Evolutionary conservation across 2,329 filamentous ascomycete genomes (phyloP).

Genomic region (Botrytis aclada): DNA sequence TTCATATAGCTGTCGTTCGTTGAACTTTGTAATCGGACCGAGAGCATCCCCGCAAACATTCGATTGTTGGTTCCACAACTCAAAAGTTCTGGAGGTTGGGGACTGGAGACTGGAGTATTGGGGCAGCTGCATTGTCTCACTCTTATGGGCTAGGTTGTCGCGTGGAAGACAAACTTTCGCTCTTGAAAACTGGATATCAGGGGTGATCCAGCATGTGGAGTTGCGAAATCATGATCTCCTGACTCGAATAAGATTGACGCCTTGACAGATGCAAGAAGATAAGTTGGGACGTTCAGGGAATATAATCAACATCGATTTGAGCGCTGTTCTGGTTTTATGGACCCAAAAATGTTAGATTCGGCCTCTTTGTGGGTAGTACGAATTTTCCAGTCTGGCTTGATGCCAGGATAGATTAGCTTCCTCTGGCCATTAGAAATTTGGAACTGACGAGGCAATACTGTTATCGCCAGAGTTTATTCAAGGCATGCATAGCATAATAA

Average conservation of each 20-base stretch:
- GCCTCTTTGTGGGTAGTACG: slow-evolving; percentile 11
- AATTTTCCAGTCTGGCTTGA: neutral
- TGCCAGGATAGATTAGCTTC: neutral
- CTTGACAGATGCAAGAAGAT: neutral
- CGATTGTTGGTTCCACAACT: neutral
- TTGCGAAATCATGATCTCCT: neutral
- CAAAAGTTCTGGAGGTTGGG: slow-evolving; percentile 7
- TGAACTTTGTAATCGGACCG: slow-evolving; percentile 7
- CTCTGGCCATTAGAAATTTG: neutral
- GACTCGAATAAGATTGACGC: neutral
- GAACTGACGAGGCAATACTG: neutral
- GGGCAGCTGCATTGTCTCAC: neutral
- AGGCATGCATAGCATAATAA: neutral
- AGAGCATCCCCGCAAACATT: slow-evolving; percentile 3
- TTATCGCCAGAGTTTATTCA: neutral
- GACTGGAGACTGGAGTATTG: slow-evolving; percentile 1
- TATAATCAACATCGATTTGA: neutral
- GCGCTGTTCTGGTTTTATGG: slow-evolving; percentile 7
- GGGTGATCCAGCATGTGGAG: neutral
- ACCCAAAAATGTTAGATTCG: slow-evolving; percentile 8
- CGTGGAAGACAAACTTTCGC: neutral
- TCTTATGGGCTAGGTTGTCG: neutral
- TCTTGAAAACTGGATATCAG: neutral
- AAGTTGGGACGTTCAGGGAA: neutral
- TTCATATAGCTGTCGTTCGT: neutral